Conservation (phyloP, 1,284 basidiomycete genomes). For the Rhodotorula sp. region DNA sequence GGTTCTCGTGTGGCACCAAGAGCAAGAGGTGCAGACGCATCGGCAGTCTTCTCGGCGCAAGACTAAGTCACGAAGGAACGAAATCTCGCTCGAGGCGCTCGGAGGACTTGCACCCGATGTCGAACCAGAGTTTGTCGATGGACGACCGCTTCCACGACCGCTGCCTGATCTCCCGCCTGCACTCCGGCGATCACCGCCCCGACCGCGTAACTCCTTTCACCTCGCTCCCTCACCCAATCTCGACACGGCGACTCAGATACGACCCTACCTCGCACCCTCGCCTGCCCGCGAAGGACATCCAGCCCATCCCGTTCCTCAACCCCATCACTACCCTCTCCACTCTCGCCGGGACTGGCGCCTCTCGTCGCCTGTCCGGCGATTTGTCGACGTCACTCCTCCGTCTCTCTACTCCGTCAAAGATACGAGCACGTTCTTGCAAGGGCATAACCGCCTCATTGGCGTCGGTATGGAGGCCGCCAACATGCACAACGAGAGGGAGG, state of each 20-base stretch:
- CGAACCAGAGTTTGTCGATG: too few relatives aligned
- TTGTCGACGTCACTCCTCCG: constrained; percentile 11
- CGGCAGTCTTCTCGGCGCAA: too few relatives aligned
- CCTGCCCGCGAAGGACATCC: neutral
- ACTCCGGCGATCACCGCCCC: too few relatives aligned
- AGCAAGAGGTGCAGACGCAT: too few relatives aligned
- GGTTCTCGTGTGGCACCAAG: too few relatives aligned
- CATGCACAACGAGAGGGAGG: neutral
- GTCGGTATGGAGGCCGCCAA: constrained; percentile 27
- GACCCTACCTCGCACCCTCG: constrained; percentile 2
- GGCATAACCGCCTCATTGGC: constrained; percentile 38
- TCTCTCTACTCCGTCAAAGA: constrained; percentile 15
- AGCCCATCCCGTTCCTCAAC: constrained; percentile 13
- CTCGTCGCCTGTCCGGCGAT: constrained; percentile 26
- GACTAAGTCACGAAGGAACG: too few relatives aligned
- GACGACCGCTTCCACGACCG: too few relatives aligned
- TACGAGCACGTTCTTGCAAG: constrained; percentile 17
- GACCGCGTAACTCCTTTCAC: too few relatives aligned
- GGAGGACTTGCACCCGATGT: too few relatives aligned
- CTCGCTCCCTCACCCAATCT: too few relatives aligned
- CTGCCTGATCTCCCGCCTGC: too few relatives aligned
- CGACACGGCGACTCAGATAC: neutral
- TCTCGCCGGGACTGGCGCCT: constrained; percentile 43
- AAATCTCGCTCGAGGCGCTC: too few relatives aligned
- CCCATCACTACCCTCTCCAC: constrained; percentile 30